These are phyloP conservation scores for Breynia disticha DNA, from an alignment of 441 rosid species.

Conservation along the genomic window DNA sequence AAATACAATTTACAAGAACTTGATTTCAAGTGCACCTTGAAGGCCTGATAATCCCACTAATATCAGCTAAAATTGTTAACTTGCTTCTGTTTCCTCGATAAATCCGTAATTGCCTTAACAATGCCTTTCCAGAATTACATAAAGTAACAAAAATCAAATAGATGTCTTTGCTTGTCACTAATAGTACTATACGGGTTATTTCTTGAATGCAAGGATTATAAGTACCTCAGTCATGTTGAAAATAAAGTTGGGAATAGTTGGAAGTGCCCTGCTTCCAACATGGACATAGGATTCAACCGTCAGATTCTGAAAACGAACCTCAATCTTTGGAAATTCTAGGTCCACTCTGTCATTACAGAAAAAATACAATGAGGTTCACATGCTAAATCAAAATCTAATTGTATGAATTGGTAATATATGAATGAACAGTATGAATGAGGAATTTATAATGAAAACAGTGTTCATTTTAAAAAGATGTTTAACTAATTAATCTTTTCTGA, in stretches of 20 bases:
- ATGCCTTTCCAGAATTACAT: constrained; percentile 31
- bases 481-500: too few species aligned
- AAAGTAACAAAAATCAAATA: neutral
- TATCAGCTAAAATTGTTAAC: constrained; percentile 67
- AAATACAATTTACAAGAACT: neutral
- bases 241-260: constrained; percentile 89
- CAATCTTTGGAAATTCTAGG: constrained; percentile 82
- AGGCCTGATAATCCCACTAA: constrained; percentile 81
- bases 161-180: neutral
- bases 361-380: neutral
- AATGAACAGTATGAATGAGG: too few species aligned
- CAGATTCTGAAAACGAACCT: constrained; percentile 76
- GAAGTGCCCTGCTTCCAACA: constrained; percentile 92
- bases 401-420: too few species aligned
- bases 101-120: constrained; percentile 52
- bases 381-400: too few species aligned
- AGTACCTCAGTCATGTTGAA: constrained; percentile 83
- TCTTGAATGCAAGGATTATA: neutral
- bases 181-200: neutral
- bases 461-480: too few species aligned
- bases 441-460: too few species aligned
- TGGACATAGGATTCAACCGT: constrained; percentile 80
- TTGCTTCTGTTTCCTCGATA: constrained; percentile 59
- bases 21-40: constrained; percentile 46
- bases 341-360: constrained; percentile 47